Evolutionary conservation across 257 asterid species (phyloP), one percentile per base, ranked within the genome.

Genomic region (Scutellaria barbata): DNA sequence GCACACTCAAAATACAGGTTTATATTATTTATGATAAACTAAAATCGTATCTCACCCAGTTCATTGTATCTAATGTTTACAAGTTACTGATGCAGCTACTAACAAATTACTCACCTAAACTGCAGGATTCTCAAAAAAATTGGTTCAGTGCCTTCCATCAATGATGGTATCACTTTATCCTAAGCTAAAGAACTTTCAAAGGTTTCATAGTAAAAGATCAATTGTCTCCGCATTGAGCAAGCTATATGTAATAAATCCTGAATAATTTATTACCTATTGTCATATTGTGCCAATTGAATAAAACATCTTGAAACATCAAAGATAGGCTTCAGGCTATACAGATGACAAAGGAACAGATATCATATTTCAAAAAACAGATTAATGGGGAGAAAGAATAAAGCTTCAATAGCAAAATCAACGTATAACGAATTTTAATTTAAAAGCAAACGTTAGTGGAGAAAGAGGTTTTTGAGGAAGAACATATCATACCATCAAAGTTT

Each of bases 401-500:
- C 11, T 78, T 41, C 73, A 46, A 20, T 17, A 33, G 41, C 59
- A 51, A 74, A 68, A 42, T 57, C 63, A 68, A 67, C 63, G 17
- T 37, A 46, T 41, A 51, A 52, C 35, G 48, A 73, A 65, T 50
- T 72, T 11, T 40, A 74, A 63, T 62, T 58, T 65, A 48, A 30
- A 67, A 51, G 33, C 40, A 68, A 58, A 33, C 7, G 25, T 69
- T 14, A 56, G 20, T 51, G 63, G 70, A 63, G 22, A 41, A 14
- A 69, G 51, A 43, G 20, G 46, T 22, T 39, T 67, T 11, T 17
- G 20, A 56, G 47, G 11, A 66, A 43, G 55, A 56, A 74, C 5
- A 47, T 68, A 64, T 51, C 79, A 66, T 85, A 95, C 99, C 99
- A 63, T 95, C 99, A 69, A 70, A 95, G 75, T 95, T 95, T 51